Base-by-base conservation (phyloP, 2,329 filamentous ascomycete species). In the Paecilomyces sp. region DNA sequence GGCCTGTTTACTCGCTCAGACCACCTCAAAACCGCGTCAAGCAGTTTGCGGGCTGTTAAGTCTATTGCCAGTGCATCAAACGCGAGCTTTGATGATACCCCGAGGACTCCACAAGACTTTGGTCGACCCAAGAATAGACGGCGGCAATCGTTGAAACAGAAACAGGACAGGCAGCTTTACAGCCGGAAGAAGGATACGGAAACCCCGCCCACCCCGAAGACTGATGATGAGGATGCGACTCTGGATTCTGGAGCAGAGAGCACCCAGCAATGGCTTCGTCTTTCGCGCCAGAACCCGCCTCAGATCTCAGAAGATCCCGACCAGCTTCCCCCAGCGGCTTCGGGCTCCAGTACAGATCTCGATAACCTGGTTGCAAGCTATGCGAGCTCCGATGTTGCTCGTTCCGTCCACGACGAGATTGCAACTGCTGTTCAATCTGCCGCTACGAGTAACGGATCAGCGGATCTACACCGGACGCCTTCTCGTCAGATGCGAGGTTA, bases 141-240 rank as follows among this genome's bases (percentile, higher is more conserved):
- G 28, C 87, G 87, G 58, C 85, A 92, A 59, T 97, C 93, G 0
- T 83, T 99, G 61, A 90, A 88, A 66, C 82, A 89, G 67, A 90
- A 88, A 64, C 94, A 99, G 73, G 94, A 97, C 68, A 85, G 90
- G 56, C 90, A 96, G 70, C 83, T 99, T 0, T 99, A 89, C 71
- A 96, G 92, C 0, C 85, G 93, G 31, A 91, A 90, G 74, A 89
- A 86, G 76, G 79, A 83, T 6, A 82, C 84, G 59, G 79, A 81
- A 56, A 72, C 75, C 5, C 76, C 82, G 53, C 76, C 75, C 13
- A 91, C 89, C 8, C 83, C 88, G 15, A 86, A 79, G 62, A 85
- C 83, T 30, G 84, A 82, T 68, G 83, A 87, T 58, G 87, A 89
- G 67, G 84, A 83, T 55, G 77, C 79, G 50, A 76, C 69, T 13